phyloP scores from a whole-genome alignment of 345 rosid genomes.

The Eucalyptus sp. region DNA sequence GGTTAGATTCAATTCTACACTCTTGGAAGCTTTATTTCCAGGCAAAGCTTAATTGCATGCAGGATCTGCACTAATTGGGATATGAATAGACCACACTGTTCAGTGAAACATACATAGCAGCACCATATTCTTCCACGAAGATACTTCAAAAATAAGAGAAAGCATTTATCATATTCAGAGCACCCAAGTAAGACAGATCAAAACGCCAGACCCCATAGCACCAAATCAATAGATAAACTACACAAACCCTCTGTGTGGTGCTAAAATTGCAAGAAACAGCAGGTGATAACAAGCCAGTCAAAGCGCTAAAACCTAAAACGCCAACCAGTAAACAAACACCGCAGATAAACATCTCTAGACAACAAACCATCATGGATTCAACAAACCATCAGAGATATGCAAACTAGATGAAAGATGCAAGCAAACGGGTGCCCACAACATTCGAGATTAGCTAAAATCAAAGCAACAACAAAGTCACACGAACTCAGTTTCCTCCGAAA shows the following conservation, averaged over 20 bases:
- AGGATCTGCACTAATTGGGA: background rate
- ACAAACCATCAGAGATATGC: background rate
- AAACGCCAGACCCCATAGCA: fast-evolving
- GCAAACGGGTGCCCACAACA: background rate
- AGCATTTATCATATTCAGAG: background rate
- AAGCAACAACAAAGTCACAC: background rate
- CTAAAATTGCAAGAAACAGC: background rate
- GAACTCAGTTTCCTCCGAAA: background rate
- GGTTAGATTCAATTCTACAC: background rate
- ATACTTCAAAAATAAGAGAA: background rate
- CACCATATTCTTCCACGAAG: background rate
- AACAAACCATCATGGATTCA: background rate
- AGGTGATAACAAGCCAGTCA: background rate
- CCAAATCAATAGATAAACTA: background rate
- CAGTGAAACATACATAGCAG: background rate
- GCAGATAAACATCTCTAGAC: too few relatives aligned
- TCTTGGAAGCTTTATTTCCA: background rate
- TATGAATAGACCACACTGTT: background rate
- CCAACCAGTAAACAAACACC: too few relatives aligned
- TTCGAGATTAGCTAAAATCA: background rate
- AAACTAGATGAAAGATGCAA: fast-evolving
- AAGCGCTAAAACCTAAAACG: background rate
- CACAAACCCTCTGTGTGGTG: background rate
- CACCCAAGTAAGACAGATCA: background rate
- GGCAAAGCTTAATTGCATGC: background rate